Percentiles rank a stretch among this genome's conserved stretches.
Evolutionary conservation across 1,284 basidiomycete species (phyloP).

Genomic region (Chondrostereum purpureum): DNA sequence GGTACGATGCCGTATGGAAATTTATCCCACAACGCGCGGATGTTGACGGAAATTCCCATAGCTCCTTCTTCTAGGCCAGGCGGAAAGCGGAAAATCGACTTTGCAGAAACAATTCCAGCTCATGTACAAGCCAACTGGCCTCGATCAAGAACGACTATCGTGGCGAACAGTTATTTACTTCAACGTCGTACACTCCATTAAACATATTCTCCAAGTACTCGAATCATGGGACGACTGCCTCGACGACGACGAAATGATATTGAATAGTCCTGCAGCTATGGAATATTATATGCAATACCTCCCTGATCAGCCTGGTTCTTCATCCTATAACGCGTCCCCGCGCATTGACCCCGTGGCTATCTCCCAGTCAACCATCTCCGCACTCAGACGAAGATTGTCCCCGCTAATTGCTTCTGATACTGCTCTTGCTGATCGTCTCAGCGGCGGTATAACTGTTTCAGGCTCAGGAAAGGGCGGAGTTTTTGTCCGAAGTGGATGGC

Average conservation of each 20-base stretch:
- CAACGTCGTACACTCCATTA: conserved; percentile 72
- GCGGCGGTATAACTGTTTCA: conserved; percentile 62
- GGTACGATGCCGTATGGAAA: conserved; percentile 30
- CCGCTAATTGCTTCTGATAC: conserved; percentile 56
- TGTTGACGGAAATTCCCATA: conserved; percentile 27
- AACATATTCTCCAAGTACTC: conserved; percentile 64
- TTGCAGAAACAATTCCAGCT: conserved; percentile 83
- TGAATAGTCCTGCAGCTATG: conserved; percentile 15
- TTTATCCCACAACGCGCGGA: conserved; percentile 22
- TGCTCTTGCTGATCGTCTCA: conserved; percentile 61
- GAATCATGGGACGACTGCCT: conserved; percentile 60
- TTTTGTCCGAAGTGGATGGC: conserved; percentile 75
- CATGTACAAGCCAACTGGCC: conserved; percentile 70
- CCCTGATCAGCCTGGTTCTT: neutral
- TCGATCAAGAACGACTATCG: conserved; percentile 71
- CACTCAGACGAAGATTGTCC: conserved; percentile 51
- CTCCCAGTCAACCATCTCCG: conserved; percentile 28
- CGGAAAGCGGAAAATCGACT: conserved; percentile 78
- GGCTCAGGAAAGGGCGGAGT: conserved; percentile 68
- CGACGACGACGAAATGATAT: conserved; percentile 36
- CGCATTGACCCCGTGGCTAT: neutral
- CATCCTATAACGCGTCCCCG: conserved; percentile 2
- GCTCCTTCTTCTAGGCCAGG: conserved; percentile 74
- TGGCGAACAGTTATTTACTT: conserved; percentile 78
- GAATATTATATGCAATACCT: neutral